Evolutionary conservation across 2,329 filamentous ascomycete species (phyloP), one percentile per base, ranked within the genome.

Genomic region (Colletotrichum limetticola): DNA sequence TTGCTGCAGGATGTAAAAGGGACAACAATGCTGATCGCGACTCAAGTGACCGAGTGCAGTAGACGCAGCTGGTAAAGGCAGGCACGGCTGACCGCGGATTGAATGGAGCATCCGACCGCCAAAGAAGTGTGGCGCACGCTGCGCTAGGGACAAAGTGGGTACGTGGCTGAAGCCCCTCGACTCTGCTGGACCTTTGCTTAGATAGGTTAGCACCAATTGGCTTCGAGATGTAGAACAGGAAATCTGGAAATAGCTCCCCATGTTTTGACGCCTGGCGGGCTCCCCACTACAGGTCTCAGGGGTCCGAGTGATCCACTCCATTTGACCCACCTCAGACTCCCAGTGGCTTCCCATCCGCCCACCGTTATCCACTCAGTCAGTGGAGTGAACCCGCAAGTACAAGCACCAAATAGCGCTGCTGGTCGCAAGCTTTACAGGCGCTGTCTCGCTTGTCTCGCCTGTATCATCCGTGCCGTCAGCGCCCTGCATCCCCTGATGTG

Each of bases 281-380:
- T 49, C 42, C 42, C 59, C 59, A 69, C 59, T 64, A 42, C 66
- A 64, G 42, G 69, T 72, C 37, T 72, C 59, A 72, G 66, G 69
- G 69, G 66, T 63, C 26, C 52, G 24, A 49, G 28, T 9, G 19
- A 16, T 53, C 55, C 19, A n/a, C n/a, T 19, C 55, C 19, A n/a
- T n/a, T 19, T 9, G 42, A 49, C 42, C 42, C 42, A 32, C 9
- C 11, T 32, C 32, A 42, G 37, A 19, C 14, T 42, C 37, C 37
- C 37, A 49, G 42, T 49, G 19, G 42, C 42, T n/a, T n/a, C 16
- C 42, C 2, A 49, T 49, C 19, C 5, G 8, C 28, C n/a, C 5
- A 12, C 35, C n/a, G 14, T 56, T 22, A 16, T 46, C 19, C 30
- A 22, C 63, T 71, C 46, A 58, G 35, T 64, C 57, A 66, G 52